Evolutionary conservation across 2,329 filamentous ascomycete species (phyloP).

Genomic region (Clathrospora elynae): DNA sequence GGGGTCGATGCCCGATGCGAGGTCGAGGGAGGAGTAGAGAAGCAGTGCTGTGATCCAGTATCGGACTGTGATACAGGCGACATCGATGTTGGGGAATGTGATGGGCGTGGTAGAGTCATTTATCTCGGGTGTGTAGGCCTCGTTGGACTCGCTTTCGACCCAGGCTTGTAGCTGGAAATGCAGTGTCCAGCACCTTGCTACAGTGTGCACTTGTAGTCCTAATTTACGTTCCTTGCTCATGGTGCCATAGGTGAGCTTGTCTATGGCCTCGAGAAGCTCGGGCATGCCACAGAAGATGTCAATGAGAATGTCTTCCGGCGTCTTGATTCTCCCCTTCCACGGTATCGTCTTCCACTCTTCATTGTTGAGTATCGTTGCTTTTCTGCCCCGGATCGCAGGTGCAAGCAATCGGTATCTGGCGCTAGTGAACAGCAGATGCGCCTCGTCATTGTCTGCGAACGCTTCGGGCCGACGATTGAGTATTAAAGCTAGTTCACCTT

Average conservation of each 20-base stretch:
- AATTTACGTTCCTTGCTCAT: slow-evolving; percentile 8
- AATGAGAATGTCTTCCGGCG: slow-evolving; percentile 42
- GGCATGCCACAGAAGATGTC: slow-evolving; percentile 43
- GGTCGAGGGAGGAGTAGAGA: slow-evolving; percentile 29
- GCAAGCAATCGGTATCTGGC: slow-evolving; percentile 31
- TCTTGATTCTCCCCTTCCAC: slow-evolving; percentile 41
- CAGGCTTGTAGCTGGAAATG: slow-evolving; percentile 30
- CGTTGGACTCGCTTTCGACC: slow-evolving; percentile 14
- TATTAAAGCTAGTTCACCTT: slow-evolving; percentile 35
- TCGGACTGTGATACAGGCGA: slow-evolving; percentile 25
- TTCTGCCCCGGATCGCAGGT: slow-evolving; percentile 44
- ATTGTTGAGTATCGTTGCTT: slow-evolving; percentile 36
- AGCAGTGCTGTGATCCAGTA: slow-evolving; percentile 35
- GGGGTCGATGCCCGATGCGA: slow-evolving; percentile 13
- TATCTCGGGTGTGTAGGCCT: slow-evolving; percentile 19
- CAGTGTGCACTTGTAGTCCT: slow-evolving; percentile 9
- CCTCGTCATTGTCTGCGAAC: slow-evolving; percentile 18
- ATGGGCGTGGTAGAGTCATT: slow-evolving; percentile 17
- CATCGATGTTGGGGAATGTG: slow-evolving; percentile 21
- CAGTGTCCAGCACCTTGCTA: slow-evolving; percentile 25
- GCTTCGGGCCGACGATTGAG: slow-evolving; percentile 25
- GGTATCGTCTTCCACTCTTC: slow-evolving; percentile 46
- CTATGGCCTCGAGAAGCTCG: slow-evolving; percentile 37
- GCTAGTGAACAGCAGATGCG: slow-evolving; percentile 31
- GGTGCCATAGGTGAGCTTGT: slow-evolving; percentile 18